A percentile compares a stretch with the other conserved stretches of the same genome.
Conservation (phyloP, 2,329 filamentous ascomycete species). For the Fusarium tjaetaba region DNA sequence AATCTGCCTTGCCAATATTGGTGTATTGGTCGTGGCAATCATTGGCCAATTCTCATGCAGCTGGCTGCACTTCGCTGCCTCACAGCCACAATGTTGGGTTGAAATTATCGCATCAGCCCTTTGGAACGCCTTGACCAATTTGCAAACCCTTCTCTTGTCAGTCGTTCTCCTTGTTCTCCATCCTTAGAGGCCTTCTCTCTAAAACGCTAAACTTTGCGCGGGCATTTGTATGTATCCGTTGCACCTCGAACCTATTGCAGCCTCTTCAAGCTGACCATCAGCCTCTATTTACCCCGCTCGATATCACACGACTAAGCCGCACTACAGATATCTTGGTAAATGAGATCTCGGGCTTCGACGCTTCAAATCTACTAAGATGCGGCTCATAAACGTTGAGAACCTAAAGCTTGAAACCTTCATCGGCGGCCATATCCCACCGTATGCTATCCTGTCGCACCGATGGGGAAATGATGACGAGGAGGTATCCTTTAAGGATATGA, state of each 20-base stretch:
- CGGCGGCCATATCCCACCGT: neutral
- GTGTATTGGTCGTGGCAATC: neutral
- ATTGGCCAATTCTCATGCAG: neutral
- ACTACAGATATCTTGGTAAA: neutral
- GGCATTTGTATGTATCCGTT: too few relatives aligned
- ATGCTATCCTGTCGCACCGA: conserved; percentile 6
- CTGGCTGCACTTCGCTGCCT: neutral
- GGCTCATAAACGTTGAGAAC: neutral
- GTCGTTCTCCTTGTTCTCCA: too few relatives aligned
- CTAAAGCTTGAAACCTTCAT: neutral
- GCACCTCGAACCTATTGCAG: too few relatives aligned
- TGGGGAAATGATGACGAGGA: neutral
- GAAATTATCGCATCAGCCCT: too few relatives aligned
- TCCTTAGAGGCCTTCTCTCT: too few relatives aligned
- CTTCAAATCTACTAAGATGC: neutral
- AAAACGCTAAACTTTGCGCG: too few relatives aligned
- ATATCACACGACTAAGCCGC: neutral
- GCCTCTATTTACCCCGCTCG: neutral
- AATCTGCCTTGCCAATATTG: neutral
- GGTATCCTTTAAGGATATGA: neutral
- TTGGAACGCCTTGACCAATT: neutral
- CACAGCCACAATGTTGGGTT: neutral
- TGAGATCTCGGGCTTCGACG: neutral
- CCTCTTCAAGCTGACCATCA: neutral
- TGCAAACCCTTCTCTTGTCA: neutral